Base-by-base conservation (phyloP, 1,284 basidiomycete species). In the Boletus semigastroideus region DNA sequence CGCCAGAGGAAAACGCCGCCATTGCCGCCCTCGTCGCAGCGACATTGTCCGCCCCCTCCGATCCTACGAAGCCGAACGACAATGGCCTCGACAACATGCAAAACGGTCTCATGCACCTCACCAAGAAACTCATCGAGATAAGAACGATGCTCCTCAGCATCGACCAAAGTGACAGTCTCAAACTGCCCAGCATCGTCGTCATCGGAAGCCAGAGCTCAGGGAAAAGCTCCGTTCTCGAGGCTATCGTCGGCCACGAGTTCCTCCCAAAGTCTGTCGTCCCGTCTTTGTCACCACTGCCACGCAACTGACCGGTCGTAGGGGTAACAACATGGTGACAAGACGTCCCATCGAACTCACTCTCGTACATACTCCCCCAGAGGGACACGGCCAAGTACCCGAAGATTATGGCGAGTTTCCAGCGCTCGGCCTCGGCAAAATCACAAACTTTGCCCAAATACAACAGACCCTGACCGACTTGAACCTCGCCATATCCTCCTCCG, bases 241-340 rank as follows among this genome's bases (percentile, higher is more conserved):
- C 97, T 2, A 93, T 99, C 59, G 97, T 99, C 20, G 97, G 96
- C 0, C 94, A 98, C 59, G 94, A 99, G 69, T 99, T 99, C 71
- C 75, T 99, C 38, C 97, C 96, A 36, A 99, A 99, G 94, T 96
- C 59, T 59, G 84, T 73, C 40, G 31, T 22, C 58, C 59, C 5
- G 30, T 46, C 31, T n/a, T 19, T 13, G 20, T 20, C 25, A 8
- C 4, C 53, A 2, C 54, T 34, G 27, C 58, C 25, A 6, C 25
- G 25, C 25, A 25, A 6, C 25, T 59, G 38, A 59, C 59, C 42
- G 41, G 17, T 27, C 36, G 10, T 65, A 97, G 94, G 75, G 96
- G 96, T 52, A 90, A 95, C 72, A 99, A 99, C 72, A 99, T 99
- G 97, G 97, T 99, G 42, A 99, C 96, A 1, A 90, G 96, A 3